These are phyloP conservation scores for Stephanocyclus meneghinianus DNA, from an alignment of 352 stramenopile genomes.

Conservation along the genomic window DNA sequence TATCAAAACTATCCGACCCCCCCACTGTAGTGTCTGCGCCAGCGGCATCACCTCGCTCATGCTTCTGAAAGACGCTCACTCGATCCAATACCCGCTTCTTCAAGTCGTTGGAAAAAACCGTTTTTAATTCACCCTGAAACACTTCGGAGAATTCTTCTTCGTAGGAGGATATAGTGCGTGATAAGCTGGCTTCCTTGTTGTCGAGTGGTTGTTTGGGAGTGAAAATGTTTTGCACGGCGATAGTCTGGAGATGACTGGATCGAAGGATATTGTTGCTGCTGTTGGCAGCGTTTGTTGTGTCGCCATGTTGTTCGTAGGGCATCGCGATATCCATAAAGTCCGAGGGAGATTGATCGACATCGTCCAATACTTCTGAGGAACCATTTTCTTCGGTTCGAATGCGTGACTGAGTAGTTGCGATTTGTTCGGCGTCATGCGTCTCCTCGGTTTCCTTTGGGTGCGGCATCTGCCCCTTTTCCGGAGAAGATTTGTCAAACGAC, in stretches of 20 bases:
- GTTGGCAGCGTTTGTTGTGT: too few relatives aligned
- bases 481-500: not conserved
- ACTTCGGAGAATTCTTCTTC: slow-evolving; percentile 36
- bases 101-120: not conserved
- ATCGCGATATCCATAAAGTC: too few relatives aligned
- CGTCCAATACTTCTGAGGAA: too few relatives aligned
- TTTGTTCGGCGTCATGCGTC: not conserved
- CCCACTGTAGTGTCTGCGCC: not conserved
- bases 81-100: slow-evolving; percentile 10
- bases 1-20: not conserved
- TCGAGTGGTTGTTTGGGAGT: not conserved
- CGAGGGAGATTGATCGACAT: too few relatives aligned
- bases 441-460: not conserved
- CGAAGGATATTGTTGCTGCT: too few relatives aligned
- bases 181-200: not conserved
- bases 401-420: too few relatives aligned
- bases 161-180: not conserved
- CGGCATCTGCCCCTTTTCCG: not conserved
- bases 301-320: too few relatives aligned
- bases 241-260: too few relatives aligned
- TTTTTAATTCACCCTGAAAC: slow-evolving; percentile 17
- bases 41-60: not conserved
- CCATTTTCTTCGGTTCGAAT: too few relatives aligned
- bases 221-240: not conserved
- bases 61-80: not conserved